Evolutionary conservation across 2,329 filamentous ascomycete genomes (phyloP).

Genomic region (Beauveria sp.): DNA sequence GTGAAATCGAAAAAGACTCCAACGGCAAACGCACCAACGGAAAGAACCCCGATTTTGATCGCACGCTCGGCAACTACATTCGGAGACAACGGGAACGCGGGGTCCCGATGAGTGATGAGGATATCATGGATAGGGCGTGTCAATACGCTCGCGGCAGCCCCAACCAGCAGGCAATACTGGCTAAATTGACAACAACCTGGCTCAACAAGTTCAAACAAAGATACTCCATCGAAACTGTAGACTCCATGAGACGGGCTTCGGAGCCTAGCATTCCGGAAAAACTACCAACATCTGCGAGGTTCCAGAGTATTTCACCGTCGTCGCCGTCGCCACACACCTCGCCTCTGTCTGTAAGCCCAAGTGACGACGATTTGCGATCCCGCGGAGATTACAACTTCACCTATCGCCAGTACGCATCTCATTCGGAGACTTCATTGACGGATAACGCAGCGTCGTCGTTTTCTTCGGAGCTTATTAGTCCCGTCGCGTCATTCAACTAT

Average conservation of each 20-base stretch:
- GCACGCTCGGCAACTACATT: constrained; percentile 81
- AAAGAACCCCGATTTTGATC: constrained; percentile 84
- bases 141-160: constrained; percentile 68
- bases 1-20: constrained; percentile 64
- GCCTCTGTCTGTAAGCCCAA: constrained; percentile 62
- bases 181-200: constrained; percentile 69
- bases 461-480: constrained; percentile 64
- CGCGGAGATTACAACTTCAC: constrained; percentile 25
- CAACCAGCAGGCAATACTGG: constrained; percentile 63
- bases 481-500: constrained; percentile 66
- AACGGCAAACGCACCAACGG: constrained; percentile 77
- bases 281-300: constrained; percentile 46
- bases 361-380: constrained; percentile 55
- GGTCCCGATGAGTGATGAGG: constrained; percentile 64
- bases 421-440: constrained; percentile 26
- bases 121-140: constrained; percentile 75
- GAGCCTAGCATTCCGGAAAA: constrained; percentile 66
- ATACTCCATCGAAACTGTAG: constrained; percentile 50
- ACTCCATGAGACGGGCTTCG: constrained; percentile 49
- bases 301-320: constrained; percentile 56
- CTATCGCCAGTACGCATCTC: constrained; percentile 27
- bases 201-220: constrained; percentile 95
- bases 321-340: constrained; percentile 62
- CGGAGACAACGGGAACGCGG: constrained; percentile 74
- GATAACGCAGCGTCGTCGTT: constrained; percentile 49